These are phyloP conservation scores for Paracoccidioides brasiliensis DNA, from an alignment of 2,329 filamentous ascomycete genomes.

Conservation along the genomic window DNA sequence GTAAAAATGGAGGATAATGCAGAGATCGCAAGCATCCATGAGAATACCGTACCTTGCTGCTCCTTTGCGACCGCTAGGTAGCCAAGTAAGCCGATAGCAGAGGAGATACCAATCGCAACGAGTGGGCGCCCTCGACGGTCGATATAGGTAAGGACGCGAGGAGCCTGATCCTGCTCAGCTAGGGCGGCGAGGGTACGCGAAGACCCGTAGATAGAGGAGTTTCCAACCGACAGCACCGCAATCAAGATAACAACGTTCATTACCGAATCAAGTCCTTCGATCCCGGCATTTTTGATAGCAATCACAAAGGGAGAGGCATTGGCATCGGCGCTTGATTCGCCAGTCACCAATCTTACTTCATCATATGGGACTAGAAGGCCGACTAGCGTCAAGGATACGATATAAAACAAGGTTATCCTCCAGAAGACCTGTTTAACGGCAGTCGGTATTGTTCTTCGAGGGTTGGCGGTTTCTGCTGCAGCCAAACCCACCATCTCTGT, in stretches of 20 bases:
- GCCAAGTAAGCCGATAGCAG: slow-evolving; percentile 59
- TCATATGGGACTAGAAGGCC: slow-evolving; percentile 54
- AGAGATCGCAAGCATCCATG: slow-evolving; percentile 46
- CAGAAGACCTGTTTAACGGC: slow-evolving; percentile 42
- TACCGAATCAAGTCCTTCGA: slow-evolving; percentile 53
- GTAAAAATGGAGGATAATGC: slow-evolving; percentile 52
- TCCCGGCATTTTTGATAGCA: slow-evolving; percentile 54
- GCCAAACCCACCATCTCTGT: slow-evolving; percentile 42
- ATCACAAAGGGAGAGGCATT: slow-evolving; percentile 64
- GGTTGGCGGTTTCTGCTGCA: slow-evolving; percentile 43
- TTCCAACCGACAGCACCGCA: slow-evolving; percentile 56
- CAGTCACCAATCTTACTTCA: slow-evolving; percentile 44
- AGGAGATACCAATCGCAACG: slow-evolving; percentile 53
- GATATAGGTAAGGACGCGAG: slow-evolving; percentile 54
- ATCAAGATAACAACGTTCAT: slow-evolving; percentile 68
- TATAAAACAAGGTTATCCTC: slow-evolving; percentile 45
- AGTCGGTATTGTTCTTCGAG: slow-evolving; percentile 40
- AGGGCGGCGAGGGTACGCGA: slow-evolving; percentile 64
- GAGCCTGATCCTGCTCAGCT: slow-evolving; percentile 60
- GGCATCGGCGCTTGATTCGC: slow-evolving; percentile 47
- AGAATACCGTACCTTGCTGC: slow-evolving; percentile 51
- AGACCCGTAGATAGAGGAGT: slow-evolving; percentile 49
- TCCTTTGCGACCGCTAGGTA: slow-evolving; percentile 55
- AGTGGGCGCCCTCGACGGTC: slow-evolving; percentile 48
- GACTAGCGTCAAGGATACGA: slow-evolving; percentile 42